These are phyloP conservation scores for Lactuca sativa DNA, from an alignment of 129 eudicot genomes.

Conservation along the genomic window DNA sequence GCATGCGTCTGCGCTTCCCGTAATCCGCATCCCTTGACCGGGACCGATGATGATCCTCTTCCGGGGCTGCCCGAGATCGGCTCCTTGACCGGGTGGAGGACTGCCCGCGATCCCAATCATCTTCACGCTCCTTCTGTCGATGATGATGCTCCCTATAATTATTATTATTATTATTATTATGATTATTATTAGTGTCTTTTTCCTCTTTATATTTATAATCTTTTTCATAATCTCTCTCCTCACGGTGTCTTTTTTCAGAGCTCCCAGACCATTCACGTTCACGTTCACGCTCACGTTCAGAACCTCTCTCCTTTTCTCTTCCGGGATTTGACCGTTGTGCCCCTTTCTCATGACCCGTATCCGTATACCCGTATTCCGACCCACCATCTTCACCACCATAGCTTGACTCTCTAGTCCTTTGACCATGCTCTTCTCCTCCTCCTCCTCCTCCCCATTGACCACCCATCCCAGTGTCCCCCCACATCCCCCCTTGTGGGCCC, in stretches of 20 bases:
- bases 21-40: slow-evolving; percentile 91
- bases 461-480: slow-evolving; percentile 76
- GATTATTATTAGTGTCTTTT: slow-evolving; percentile 39
- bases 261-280: slow-evolving; percentile 84
- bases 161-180: slow-evolving; percentile 6
- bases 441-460: slow-evolving; percentile 87
- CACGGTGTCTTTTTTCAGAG: slow-evolving; percentile 76
- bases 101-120: slow-evolving; percentile 87
- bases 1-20: slow-evolving; percentile 80
- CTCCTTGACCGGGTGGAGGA: slow-evolving; percentile 75
- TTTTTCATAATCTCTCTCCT: slow-evolving; percentile 59
- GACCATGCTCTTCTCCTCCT: slow-evolving; percentile 83
- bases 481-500: slow-evolving; percentile 70
- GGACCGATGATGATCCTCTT: slow-evolving; percentile 69
- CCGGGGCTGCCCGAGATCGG: slow-evolving; percentile 66
- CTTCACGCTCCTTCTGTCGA: slow-evolving; percentile 61
- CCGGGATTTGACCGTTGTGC: slow-evolving; percentile 50
- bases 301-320: slow-evolving; percentile 57
- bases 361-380: slow-evolving; percentile 88
- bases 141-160: slow-evolving; percentile 72
- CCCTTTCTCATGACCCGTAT: slow-evolving; percentile 55
- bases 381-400: slow-evolving; percentile 94
- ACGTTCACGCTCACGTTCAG: slow-evolving; percentile 42
- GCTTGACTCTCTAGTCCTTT: slow-evolving; percentile 78
- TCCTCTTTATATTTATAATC: slow-evolving; percentile 73